These are phyloP conservation scores for Fusarium sp. DNA, from an alignment of 2,329 filamentous ascomycete species.

Conservation along the genomic window DNA sequence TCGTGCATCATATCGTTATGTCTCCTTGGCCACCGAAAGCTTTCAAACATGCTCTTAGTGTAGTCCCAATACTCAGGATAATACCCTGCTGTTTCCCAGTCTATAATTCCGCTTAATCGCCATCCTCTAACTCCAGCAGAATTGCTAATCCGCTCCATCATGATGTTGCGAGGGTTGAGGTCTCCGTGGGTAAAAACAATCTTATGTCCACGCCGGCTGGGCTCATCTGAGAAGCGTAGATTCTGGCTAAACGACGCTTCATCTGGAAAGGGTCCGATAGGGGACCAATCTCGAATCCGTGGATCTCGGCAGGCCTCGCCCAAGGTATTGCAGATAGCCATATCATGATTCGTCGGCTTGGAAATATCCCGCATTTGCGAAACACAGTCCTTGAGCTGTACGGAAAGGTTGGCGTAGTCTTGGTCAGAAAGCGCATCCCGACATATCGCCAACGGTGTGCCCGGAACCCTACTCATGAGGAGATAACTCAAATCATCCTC, in stretches of 20 bases:
- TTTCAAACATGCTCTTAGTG: not conserved
- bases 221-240: not conserved
- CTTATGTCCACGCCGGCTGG: not conserved
- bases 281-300: not conserved
- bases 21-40: not conserved
- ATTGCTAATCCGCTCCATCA: not conserved
- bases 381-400: not conserved
- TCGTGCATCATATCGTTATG: not conserved
- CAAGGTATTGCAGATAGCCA: not conserved
- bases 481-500: not conserved
- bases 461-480: not conserved
- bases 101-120: not conserved
- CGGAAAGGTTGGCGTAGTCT: not conserved
- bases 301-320: not conserved
- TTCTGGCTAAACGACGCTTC: not conserved
- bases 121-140: not conserved
- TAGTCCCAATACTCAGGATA: not conserved
- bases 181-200: not conserved
- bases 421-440: not conserved
- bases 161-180: not conserved
- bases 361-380: not conserved
- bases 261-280: not conserved
- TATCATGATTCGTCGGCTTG: not conserved
- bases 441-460: not conserved
- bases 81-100: not conserved